Conservation (phyloP, 345 rosid species). For the Pistacia integerrima region DNA sequence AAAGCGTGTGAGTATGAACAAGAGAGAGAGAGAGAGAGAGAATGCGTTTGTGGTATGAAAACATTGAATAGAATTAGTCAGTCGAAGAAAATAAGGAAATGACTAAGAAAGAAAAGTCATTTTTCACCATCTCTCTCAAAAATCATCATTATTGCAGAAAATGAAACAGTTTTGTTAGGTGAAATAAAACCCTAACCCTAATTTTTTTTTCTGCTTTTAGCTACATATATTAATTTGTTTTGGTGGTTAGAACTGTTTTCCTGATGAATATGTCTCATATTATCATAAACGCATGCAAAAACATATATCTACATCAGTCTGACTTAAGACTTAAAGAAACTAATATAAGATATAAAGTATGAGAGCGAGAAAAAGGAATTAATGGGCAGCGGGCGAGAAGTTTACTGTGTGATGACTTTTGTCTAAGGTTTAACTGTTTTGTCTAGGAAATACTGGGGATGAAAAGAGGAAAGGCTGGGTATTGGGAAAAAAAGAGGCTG, state of each 20-base stretch:
- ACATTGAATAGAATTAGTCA: conserved; percentile 25
- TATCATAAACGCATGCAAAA: conserved; percentile 6
- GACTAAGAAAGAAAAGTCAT: not conserved
- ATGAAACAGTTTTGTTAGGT: not conserved
- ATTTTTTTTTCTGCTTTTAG: conserved; percentile 1
- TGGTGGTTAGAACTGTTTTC: not conserved
- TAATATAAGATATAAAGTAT: not conserved
- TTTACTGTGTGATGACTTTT: conserved; percentile 25
- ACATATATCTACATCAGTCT: not conserved
- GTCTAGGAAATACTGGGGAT: conserved; percentile 18
- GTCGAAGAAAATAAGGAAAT: conserved; percentile 36
- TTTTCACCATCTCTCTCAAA: not conserved
- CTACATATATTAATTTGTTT: not conserved
- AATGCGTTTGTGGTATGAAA: not conserved
- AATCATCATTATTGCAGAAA: not conserved
- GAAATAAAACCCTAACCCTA: conserved; percentile 40
- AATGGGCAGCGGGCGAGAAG: not conserved
- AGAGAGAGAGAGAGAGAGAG: not conserved
- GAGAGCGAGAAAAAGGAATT: conserved; percentile 14
- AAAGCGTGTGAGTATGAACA: conserved; percentile 27
- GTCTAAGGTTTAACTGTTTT: conserved; percentile 24
- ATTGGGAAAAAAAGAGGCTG: conserved; percentile 23
- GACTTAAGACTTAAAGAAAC: not conserved
- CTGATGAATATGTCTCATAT: not conserved
- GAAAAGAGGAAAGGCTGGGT: conserved; percentile 18